These are phyloP conservation scores for Cercophora samala DNA, from an alignment of 495 filamentous ascomycete species.

Conservation along the genomic window DNA sequence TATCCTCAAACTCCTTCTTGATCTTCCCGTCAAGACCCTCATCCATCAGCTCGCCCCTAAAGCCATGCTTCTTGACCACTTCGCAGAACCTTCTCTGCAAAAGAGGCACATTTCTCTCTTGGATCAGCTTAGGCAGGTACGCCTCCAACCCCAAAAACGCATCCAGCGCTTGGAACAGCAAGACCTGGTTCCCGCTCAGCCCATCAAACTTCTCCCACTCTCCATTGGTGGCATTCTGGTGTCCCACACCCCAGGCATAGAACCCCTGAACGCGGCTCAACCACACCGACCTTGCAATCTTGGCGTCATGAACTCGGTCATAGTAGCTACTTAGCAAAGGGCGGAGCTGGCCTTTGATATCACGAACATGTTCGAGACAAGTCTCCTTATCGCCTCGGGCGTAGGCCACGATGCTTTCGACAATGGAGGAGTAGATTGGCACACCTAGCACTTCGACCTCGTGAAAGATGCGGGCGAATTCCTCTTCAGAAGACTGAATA, in stretches of 20 bases:
- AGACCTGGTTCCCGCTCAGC: conserved; percentile 42
- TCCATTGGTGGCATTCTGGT: conserved; percentile 13
- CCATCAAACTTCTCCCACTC: conserved; percentile 44
- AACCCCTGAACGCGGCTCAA: conserved; percentile 43
- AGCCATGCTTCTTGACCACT: conserved; percentile 25
- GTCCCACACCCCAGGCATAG: conserved; percentile 41
- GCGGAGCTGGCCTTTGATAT: conserved; percentile 28
- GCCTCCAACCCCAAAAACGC: conserved; percentile 41
- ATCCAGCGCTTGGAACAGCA: conserved; percentile 45
- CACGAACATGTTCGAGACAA: conserved; percentile 24
- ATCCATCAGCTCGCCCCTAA: conserved; percentile 22
- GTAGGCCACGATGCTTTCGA: conserved; percentile 27
- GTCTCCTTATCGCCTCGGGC: conserved; percentile 22
- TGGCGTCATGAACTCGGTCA: conserved; percentile 23
- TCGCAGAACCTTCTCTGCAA: conserved; percentile 34
- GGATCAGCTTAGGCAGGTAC: conserved; percentile 34
- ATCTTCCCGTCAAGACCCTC: conserved; percentile 29
- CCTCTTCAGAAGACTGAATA: conserved; percentile 34
- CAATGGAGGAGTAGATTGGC: conserved; percentile 38
- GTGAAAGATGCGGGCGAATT: conserved; percentile 34
- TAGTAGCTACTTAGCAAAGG: conserved; percentile 34
- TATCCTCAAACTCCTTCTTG: conserved; percentile 30
- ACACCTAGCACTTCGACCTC: conserved; percentile 33
- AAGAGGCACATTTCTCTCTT: conserved; percentile 30
- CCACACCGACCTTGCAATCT: conserved; percentile 35